Conservation (phyloP, 2,329 filamentous ascomycete genomes). For the Diaporthe capsici region DNA sequence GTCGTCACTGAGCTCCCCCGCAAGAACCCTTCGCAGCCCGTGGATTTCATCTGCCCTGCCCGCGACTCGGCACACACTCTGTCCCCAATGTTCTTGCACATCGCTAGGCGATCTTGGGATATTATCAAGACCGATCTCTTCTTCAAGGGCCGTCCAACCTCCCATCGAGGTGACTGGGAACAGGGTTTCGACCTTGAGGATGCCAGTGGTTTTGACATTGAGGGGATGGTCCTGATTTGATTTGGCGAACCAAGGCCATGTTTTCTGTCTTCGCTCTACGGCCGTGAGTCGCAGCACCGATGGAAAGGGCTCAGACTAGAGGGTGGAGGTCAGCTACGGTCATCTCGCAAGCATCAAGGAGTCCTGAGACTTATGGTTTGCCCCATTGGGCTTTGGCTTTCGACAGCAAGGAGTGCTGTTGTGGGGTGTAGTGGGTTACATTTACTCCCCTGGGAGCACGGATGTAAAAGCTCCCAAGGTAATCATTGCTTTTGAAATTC, state of each 20-base stretch:
- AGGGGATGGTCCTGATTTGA: neutral
- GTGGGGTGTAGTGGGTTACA: too few relatives aligned
- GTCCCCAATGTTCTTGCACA: too few relatives aligned
- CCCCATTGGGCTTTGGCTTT: neutral
- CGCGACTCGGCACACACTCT: neutral
- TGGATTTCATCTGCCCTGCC: neutral
- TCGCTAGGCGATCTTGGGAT: neutral
- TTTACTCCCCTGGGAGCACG: too few relatives aligned
- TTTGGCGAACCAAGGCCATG: neutral
- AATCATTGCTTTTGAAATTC: too few relatives aligned
- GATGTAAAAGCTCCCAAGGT: too few relatives aligned
- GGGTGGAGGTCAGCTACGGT: neutral
- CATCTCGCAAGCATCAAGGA: neutral
- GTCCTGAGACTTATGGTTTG: too few relatives aligned
- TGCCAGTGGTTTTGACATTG: neutral
- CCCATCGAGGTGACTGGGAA: neutral
- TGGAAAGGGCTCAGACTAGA: neutral
- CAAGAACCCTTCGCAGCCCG: neutral
- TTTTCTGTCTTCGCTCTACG: too few relatives aligned
- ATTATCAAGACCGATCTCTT: accelerated
- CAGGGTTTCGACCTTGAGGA: neutral
- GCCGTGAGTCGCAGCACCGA: too few relatives aligned
- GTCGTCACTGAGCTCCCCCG: neutral
- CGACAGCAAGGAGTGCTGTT: neutral
- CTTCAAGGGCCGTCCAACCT: accelerated